Evolutionary conservation across 208 protist genomes (phyloP), one percentile per base, ranked within the genome.

Genomic region (Crithidia brevicula): DNA sequence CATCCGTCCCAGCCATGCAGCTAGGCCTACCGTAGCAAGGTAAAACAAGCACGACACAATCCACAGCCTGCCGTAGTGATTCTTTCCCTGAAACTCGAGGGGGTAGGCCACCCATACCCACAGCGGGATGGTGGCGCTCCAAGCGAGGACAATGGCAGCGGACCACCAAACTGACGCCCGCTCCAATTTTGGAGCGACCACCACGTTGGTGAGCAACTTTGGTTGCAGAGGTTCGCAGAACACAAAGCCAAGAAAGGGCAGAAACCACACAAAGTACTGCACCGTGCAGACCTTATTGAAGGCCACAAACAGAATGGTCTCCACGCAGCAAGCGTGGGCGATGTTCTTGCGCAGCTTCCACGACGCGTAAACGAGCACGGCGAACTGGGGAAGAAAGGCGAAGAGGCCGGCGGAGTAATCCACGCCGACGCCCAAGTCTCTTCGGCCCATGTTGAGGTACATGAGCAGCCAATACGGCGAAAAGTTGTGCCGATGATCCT

Each of bases 221-320:
- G 59, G 23, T 61, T 54, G 54, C 40, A 53, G 33, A 2, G 85
- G 82, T 5, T 88, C 70, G 72, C 72, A 86, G 34, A 93, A 86
- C 16, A 93, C 79, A 77, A 97, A 91, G 18, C 75, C 52, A 16
- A 97, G 70, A 64, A 98, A 86, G 9, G 85, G 80, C 15, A 98
- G 56, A 56, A 95, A 98, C 94, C 96, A 98, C 51, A 95, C 90
- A 85, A 98, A 98, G 72, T 98, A 98, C 78, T 98, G 96, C 56
- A 98, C 93, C 10, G 96, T 98, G 65, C 83, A 95, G 9, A 98
- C 96, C 71, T 98, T 97, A 72, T 98, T 98, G 57, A 98, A 97
- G 25, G 90, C 85, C n/a, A 98, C 81, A 68, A 98, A 98, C 18
- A 95, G 31, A 18, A 97, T 74, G 6, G 93, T 96, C 57, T 86